phyloP scores from a whole-genome alignment of 805 yeast genomes.

The Kodamaea nitidulidarum region DNA sequence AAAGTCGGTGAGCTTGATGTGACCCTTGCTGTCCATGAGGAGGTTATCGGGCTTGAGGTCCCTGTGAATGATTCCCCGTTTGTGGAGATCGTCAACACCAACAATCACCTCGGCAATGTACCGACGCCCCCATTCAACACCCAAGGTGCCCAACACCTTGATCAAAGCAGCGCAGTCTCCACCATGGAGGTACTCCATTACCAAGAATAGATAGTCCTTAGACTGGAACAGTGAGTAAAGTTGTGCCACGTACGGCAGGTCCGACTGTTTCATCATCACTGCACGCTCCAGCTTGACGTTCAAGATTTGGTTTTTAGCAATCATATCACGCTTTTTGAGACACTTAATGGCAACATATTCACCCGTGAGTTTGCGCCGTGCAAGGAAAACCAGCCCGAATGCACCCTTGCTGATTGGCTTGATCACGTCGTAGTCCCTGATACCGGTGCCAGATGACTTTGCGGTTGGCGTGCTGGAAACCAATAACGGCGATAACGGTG shows the following conservation, averaged over 20 bases:
- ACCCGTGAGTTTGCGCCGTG: constrained; percentile 79
- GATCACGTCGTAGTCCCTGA: constrained; percentile 82
- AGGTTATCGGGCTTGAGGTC: constrained; percentile 95
- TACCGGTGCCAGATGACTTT: constrained; percentile 60
- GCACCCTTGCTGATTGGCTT: constrained; percentile 97
- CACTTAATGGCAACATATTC: constrained; percentile 95
- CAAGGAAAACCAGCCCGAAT: constrained; percentile 89
- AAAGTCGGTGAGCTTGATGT: constrained; percentile 89
- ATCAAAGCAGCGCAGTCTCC: constrained; percentile 91
- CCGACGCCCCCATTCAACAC: constrained; percentile 80
- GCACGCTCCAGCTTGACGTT: constrained; percentile 95
- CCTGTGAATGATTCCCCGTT: constrained; percentile 86
- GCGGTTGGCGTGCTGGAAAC: constrained; percentile 57
- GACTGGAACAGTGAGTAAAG: constrained; percentile 86
- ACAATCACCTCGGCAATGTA: constrained; percentile 87
- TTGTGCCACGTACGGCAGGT: constrained; percentile 89
- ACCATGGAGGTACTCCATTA: constrained; percentile 94
- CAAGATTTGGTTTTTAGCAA: constrained; percentile 92
- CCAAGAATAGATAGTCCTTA: constrained; percentile 78
- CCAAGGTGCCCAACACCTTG: constrained; percentile 75
- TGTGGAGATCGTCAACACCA: constrained; percentile 87
- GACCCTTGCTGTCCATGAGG: constrained; percentile 82
- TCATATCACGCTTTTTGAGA: constrained; percentile 89
- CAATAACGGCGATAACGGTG: constrained; percentile 77
- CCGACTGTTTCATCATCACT: constrained; percentile 95